Evolutionary conservation across 2,329 filamentous ascomycete species (phyloP).

Genomic region (Paracoccidioides brasiliensis): DNA sequence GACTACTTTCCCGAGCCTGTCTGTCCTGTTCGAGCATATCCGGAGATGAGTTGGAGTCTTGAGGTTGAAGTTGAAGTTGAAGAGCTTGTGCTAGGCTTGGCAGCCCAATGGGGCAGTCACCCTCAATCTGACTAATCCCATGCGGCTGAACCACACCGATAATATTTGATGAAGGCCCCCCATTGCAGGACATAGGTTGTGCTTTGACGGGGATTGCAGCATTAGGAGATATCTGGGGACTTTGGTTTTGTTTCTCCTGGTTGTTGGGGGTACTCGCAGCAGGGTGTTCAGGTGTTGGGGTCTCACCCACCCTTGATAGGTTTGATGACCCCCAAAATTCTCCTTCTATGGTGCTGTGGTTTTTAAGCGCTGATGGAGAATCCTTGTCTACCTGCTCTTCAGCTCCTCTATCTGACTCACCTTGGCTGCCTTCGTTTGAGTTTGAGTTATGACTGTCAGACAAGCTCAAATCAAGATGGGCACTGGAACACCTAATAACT

Average conservation of each 20-base stretch:
- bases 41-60: neutral
- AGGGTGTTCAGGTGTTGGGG: neutral
- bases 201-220: neutral
- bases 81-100: conserved; percentile 7
- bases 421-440: neutral
- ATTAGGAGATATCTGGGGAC: neutral
- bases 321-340: neutral
- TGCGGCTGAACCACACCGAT: neutral
- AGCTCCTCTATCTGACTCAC: neutral
- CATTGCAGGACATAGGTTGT: neutral
- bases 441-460: neutral
- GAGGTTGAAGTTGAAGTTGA: conserved; percentile 3
- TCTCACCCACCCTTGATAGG: neutral
- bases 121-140: neutral
- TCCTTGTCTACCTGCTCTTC: neutral
- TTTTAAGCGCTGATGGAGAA: neutral
- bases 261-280: neutral
- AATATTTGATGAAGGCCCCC: neutral
- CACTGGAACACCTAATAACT: conserved; percentile 1
- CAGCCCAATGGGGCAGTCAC: neutral
- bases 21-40: neutral
- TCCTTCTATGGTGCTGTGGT: neutral
- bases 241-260: neutral
- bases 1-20: neutral
- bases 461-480: neutral